Evolutionary conservation across 257 asterid species (phyloP).

Genomic region (Rhazya stricta): DNA sequence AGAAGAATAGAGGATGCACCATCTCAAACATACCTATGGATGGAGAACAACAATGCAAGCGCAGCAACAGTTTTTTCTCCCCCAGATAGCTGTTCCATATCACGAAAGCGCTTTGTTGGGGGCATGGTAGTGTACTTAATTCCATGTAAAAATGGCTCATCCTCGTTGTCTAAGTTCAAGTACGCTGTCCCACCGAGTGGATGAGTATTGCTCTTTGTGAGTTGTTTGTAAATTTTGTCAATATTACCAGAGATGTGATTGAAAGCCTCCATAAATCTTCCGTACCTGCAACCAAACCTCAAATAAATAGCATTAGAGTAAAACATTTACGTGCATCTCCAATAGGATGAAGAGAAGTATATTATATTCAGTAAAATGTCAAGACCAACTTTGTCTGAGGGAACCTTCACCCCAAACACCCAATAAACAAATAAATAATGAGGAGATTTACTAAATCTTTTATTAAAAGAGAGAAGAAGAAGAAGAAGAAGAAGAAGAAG

Average conservation of each 20-base stretch:
- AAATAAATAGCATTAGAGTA: not conserved
- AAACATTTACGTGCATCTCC: not conserved
- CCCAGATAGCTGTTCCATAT: slow-evolving; percentile 92
- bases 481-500: no score
- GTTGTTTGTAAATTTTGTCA: slow-evolving; percentile 89
- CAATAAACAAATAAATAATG: no score
- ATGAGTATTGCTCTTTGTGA: slow-evolving; percentile 82
- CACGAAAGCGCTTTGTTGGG: slow-evolving; percentile 92
- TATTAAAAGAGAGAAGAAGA: no score
- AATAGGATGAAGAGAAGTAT: not conserved
- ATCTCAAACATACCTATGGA: slow-evolving; percentile 63
- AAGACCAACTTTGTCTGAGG: not conserved
- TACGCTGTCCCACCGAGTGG: slow-evolving; percentile 95
- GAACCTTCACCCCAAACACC: not conserved
- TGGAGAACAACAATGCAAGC: slow-evolving; percentile 88
- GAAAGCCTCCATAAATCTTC: slow-evolving; percentile 86
- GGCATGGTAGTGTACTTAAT: slow-evolving; percentile 97
- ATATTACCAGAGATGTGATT: slow-evolving; percentile 74
- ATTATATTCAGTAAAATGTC: not conserved
- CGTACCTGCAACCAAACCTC: slow-evolving; percentile 49
- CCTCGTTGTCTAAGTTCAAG: slow-evolving; percentile 86
- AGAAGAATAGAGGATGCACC: not conserved
- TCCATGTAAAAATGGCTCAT: slow-evolving; percentile 91
- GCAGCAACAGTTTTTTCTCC: slow-evolving; percentile 99
- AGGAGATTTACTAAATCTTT: no score